Conservation (phyloP, 2,329 filamentous ascomycete species). For the Curvularia sp. region DNA sequence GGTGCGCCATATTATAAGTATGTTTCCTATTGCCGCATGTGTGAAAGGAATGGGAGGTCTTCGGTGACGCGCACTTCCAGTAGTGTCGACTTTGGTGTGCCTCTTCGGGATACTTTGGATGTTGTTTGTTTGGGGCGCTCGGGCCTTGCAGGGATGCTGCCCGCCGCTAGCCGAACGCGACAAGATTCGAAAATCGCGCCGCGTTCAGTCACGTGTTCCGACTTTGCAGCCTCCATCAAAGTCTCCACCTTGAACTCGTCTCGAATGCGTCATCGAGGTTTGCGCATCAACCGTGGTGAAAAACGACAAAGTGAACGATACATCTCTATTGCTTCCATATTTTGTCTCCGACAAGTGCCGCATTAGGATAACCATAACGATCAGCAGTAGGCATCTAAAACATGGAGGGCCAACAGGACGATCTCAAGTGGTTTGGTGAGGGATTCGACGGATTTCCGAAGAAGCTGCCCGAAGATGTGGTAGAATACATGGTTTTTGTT, state of each 20-base stretch:
- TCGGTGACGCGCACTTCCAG: constrained; percentile 24
- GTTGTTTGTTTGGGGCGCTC: constrained; percentile 31
- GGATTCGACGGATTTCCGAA: constrained; percentile 71
- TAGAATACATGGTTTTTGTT: constrained; percentile 83
- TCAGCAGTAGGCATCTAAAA: not conserved
- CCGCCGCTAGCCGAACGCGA: constrained; percentile 20
- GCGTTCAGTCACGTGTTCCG: constrained; percentile 30
- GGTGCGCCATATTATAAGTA: constrained; percentile 52
- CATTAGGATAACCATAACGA: not conserved
- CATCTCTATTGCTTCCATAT: not conserved
- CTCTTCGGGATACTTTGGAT: constrained; percentile 21
- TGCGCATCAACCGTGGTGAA: not conserved
- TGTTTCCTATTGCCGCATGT: constrained; percentile 38
- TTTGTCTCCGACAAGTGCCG: too few species aligned
- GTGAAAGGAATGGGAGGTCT: constrained; percentile 33
- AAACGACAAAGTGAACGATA: not conserved
- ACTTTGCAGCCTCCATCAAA: constrained; percentile 25
- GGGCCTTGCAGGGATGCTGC: constrained; percentile 20
- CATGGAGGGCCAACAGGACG: constrained; percentile 56
- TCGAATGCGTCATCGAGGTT: not conserved
- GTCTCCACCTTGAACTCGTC: not conserved
- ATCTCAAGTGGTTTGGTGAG: constrained; percentile 70
- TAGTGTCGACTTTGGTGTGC: constrained; percentile 13
- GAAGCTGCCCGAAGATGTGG: constrained; percentile 78
- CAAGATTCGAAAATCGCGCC: constrained; percentile 23